Base-by-base conservation (phyloP, 2,329 filamentous ascomycete species). In the Trichoderma koningiopsis region DNA sequence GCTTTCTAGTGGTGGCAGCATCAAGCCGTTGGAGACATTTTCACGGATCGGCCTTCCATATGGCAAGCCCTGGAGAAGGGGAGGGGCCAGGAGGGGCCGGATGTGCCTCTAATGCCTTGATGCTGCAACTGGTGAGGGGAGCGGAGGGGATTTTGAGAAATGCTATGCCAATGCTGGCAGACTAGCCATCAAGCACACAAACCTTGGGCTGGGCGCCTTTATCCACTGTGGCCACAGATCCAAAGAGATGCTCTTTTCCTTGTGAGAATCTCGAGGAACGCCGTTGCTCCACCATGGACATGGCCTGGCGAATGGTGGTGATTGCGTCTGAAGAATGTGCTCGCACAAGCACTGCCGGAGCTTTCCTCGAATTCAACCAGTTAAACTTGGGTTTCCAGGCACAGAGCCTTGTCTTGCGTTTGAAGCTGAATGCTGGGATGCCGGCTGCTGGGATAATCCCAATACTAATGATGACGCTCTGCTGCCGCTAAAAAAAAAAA, bases 1-100 rank as follows among this genome's bases (percentile, higher is more conserved):
- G 64, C 24, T 57, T 14, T 67, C 55, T 59, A 52, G 55, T 67
- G 64, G 64, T 58, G 31, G 52, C 65, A 57, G 56, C 40, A 60
- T 37, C 67, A 58, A 61, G 59, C 60, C 59, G 67, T 59, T 64
- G 67, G 67, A 69, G 60, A 55, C 67, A 47, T 55, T 52, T 59
- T 59, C 67, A 63, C 40, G 31, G 67, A 69, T 62, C 59, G 60
- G 63, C 53, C 53, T 63, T 35, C 40, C 64, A 67, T 43, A 67
- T 52, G 64, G 55, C 29, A 67, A 56, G 27, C 56, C 55, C 59
- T 67, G 64, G 64, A 31, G 64, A 67, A 59, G 55, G 64, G 40
- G 64, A 67, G 64, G 64, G 64, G 64, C 64, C 11, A 67, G 40
- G 64, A 59, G 64, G 64, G 55, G 63, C 64, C 64, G 55, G 64